Base-by-base conservation (phyloP, 2,329 filamentous ascomycete genomes). In the Aspergillus ruber region DNA sequence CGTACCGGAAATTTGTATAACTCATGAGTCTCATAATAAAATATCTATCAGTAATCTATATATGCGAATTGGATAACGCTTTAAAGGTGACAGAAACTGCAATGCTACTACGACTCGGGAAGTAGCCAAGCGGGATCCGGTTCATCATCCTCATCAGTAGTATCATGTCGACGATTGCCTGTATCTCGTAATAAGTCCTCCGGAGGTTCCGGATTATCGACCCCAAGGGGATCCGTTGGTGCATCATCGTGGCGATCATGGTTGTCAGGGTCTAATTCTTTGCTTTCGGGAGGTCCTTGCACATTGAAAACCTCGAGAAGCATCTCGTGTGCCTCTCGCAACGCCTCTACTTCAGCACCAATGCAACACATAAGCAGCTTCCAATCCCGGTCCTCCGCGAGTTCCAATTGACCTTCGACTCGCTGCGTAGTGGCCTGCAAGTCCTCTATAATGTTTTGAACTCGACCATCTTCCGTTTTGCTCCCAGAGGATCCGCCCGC, bases 291-390 rank as follows among this genome's bases (percentile, higher is more conserved):
- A 9, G 49, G 43, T 38, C 57, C 46, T 12, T 61, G 48, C 27
- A 61, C 49, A 43, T 61, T 53, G 47, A 73, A 67, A 7, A 62
- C 59, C 25, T 57, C 60, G 29, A 62, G 50, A 29, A 76, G 60
- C 50, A 72, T 56, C 8, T 45, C 51, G 49, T 60, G 61, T 12
- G 68, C 73, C 57, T 72, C 64, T 33, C 60, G 59, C 41, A 76
- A 61, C 6, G 82, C 80, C 52, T 82, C 79, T 2, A 83, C 64
- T 58, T 85, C 82, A 1, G 82, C 79, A 3, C 79, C 79, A 50
- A 84, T 79, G 45, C 80, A 80, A 48, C 77, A 81, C 21, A 83
- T 74, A 25, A 85, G 70, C 17, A 84, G 63, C 45, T 77, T 83
- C 82, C 82, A 85, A 44, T 74, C 71, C 42, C 72, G 73, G 4